A percentile compares a stretch with the other conserved stretches of the same genome.
phyloP scores from a whole-genome alignment of 2,329 filamentous ascomycete species.

The Colletotrichum liriopes region DNA sequence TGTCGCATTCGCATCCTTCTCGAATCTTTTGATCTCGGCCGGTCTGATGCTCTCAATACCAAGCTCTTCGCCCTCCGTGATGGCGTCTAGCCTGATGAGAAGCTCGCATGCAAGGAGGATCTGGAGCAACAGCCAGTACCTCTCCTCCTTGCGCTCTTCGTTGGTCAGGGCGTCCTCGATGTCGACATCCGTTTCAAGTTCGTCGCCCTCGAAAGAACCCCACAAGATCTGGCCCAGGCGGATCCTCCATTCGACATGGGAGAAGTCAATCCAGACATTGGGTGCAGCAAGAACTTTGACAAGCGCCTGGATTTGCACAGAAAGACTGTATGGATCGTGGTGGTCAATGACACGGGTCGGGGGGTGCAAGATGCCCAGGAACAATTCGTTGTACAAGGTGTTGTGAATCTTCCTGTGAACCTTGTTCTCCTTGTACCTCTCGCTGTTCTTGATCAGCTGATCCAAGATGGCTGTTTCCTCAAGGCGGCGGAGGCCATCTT shows the following conservation, averaged over 20 bases:
- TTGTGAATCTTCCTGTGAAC: constrained; percentile 64
- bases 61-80: constrained; percentile 73
- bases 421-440: constrained; percentile 69
- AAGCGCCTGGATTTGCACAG: constrained; percentile 79
- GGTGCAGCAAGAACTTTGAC: constrained; percentile 76
- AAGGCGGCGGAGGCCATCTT: constrained; percentile 69
- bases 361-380: constrained; percentile 72
- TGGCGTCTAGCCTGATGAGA: constrained; percentile 74
- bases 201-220: constrained; percentile 69
- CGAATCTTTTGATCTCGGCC: constrained; percentile 73
- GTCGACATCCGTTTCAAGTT: constrained; percentile 67
- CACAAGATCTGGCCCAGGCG: constrained; percentile 81
- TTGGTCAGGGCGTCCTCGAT: constrained; percentile 64
- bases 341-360: constrained; percentile 70
- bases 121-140: constrained; percentile 78
- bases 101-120: constrained; percentile 77
- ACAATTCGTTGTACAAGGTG: constrained; percentile 73
- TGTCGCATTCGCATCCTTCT: constrained; percentile 72
- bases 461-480: constrained; percentile 73
- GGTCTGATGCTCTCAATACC: constrained; percentile 67
- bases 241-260: constrained; percentile 82
- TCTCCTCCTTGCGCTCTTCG: constrained; percentile 71
- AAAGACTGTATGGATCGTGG: constrained; percentile 73
- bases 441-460: constrained; percentile 70
- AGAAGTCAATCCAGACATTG: constrained; percentile 83